Evolutionary conservation across 306 rosid genomes (phyloP).

Genomic region (Prinsepia uniflora): DNA sequence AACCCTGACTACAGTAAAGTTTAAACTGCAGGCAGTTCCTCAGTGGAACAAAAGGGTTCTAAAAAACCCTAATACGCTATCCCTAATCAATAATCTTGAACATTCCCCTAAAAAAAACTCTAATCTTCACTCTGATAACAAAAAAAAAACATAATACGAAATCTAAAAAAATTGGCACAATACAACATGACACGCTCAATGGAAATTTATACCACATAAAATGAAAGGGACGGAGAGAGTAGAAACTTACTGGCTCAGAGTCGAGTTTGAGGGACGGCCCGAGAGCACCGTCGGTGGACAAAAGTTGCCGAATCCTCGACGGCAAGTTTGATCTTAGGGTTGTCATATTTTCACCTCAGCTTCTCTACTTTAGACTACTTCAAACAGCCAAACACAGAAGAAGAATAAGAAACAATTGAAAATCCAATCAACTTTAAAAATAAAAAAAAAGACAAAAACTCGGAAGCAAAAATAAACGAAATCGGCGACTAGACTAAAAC

Average conservation of each 20-base stretch:
- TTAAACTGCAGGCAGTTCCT: too few relatives aligned
- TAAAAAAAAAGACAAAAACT: background rate
- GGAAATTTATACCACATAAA: background rate
- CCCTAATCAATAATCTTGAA: conserved; percentile 10
- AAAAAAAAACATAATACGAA: background rate
- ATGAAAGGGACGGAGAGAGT: background rate
- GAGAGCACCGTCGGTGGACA: conserved; percentile 72
- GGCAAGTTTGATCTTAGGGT: conserved; percentile 91
- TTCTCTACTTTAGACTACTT: conserved; percentile 58
- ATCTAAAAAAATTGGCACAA: background rate
- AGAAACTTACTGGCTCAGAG: conserved; percentile 74
- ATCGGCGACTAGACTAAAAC: conserved; percentile 22
- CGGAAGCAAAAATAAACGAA: conserved; percentile 21
- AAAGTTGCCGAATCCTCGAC: conserved; percentile 88
- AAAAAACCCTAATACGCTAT: conserved; percentile 16
- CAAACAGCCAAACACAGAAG: conserved; percentile 16
- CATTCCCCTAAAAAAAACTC: conserved; percentile 5
- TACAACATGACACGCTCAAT: background rate
- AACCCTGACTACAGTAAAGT: too few relatives aligned
- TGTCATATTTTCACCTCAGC: conserved; percentile 70
- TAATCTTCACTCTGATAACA: background rate
- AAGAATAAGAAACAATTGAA: conserved; percentile 6
- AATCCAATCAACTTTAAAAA: background rate
- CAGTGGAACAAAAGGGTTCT: background rate
- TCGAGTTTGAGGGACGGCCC: conserved; percentile 85